Percentiles rank a stretch among this genome's conserved stretches.
Conservation (phyloP, 1,284 basidiomycete species). For the Laetiporus sulphureus region DNA sequence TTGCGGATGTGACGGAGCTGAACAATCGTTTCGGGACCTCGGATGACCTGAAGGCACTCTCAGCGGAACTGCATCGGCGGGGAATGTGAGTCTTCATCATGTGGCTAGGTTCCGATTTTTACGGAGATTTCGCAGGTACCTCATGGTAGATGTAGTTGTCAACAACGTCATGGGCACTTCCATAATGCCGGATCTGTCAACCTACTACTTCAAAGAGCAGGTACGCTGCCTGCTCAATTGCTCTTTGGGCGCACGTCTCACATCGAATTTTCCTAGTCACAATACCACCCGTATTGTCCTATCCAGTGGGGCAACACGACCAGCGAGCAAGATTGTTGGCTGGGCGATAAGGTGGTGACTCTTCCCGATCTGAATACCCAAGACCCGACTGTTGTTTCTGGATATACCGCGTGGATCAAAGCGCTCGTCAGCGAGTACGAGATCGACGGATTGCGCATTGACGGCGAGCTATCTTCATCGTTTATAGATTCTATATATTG, state of each 20-base stretch:
- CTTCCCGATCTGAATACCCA: constrained; percentile 73
- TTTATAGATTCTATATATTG: not conserved
- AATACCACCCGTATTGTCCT: constrained; percentile 66
- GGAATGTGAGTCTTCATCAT: constrained; percentile 45
- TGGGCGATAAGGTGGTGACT: constrained; percentile 62
- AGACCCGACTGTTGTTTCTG: constrained; percentile 48
- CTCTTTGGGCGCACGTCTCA: constrained; percentile 3
- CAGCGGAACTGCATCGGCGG: constrained; percentile 59
- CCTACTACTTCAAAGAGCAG: constrained; percentile 56
- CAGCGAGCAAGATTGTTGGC: constrained; percentile 70
- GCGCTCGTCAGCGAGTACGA: constrained; percentile 56
- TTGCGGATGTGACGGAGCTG: constrained; percentile 54
- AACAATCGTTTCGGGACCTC: constrained; percentile 68
- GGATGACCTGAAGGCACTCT: constrained; percentile 65
- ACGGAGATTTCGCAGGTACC: constrained; percentile 34
- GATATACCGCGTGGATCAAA: constrained; percentile 59
- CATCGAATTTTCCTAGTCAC: constrained; percentile 28
- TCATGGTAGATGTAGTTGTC: constrained; percentile 79
- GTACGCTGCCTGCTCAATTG: constrained; percentile 22
- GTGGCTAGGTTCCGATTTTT: not conserved
- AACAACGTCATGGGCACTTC: constrained; percentile 69
- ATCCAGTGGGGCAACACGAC: constrained; percentile 59
- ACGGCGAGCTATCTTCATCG: constrained; percentile 32
- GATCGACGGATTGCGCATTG: constrained; percentile 74
- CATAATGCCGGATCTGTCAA: constrained; percentile 48